Evolutionary conservation across 1,284 basidiomycete species (phyloP).

Genomic region (Fomitopsis palustris): DNA sequence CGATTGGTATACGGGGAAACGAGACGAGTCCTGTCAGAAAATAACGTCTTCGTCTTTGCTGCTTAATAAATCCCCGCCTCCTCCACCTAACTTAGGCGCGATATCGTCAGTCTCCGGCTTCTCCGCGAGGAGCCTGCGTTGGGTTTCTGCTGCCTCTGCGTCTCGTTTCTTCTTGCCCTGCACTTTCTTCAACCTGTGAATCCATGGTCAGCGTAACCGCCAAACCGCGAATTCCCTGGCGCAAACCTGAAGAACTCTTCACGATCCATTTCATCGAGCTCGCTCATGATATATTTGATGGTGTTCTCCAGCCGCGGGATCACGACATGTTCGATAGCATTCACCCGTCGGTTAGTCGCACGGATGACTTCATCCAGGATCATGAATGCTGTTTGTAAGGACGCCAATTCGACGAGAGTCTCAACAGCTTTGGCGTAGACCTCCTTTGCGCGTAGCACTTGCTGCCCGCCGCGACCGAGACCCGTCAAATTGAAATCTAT

Average conservation of each 20-base stretch:
- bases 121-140: slow-evolving; percentile 28
- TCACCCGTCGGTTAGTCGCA: slow-evolving; percentile 96
- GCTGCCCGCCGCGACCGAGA: slow-evolving; percentile 94
- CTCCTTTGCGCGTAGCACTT: slow-evolving; percentile 90
- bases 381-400: slow-evolving; percentile 95
- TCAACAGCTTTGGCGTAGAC: slow-evolving; percentile 97
- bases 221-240: slow-evolving; percentile 11
- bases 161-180: slow-evolving; percentile 97
- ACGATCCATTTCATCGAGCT: slow-evolving; percentile 96
- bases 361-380: slow-evolving; percentile 99
- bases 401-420: slow-evolving; percentile 96
- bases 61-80: slow-evolving; percentile 61
- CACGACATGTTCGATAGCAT: slow-evolving; percentile 97
- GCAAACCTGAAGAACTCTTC: slow-evolving; percentile 92
- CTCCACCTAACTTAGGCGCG: slow-evolving; percentile 15
- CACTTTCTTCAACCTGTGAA: slow-evolving; percentile 83
- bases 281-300: slow-evolving; percentile 94
- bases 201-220: neutral
- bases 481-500: slow-evolving; percentile 98
- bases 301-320: slow-evolving; percentile 97
- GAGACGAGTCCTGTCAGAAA: slow-evolving; percentile 47
- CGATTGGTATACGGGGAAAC: neutral
- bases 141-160: slow-evolving; percentile 47
- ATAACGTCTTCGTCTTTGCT: slow-evolving; percentile 92
- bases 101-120: slow-evolving; percentile 20